Evolutionary conservation across 2,329 filamentous ascomycete species (phyloP).

Genomic region (Penicillium sp.): DNA sequence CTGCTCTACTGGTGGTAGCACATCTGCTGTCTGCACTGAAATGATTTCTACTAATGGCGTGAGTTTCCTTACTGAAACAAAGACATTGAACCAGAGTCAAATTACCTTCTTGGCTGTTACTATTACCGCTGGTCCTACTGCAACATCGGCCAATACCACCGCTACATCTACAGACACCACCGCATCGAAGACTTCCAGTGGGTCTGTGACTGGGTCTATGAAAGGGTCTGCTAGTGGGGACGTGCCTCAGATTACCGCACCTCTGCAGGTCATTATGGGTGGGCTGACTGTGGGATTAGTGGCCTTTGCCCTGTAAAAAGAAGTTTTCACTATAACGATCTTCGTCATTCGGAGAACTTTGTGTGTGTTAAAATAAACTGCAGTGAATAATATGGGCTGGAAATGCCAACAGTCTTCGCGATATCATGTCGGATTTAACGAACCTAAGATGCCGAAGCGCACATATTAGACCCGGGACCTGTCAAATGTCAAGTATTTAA

Average conservation of each 20-base stretch:
- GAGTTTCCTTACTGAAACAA: background rate
- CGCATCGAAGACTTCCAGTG: background rate
- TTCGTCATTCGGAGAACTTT: no score
- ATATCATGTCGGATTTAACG: background rate
- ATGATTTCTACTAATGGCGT: background rate
- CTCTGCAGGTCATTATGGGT: background rate
- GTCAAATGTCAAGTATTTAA: background rate
- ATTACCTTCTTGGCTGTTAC: slow-evolving; percentile 18
- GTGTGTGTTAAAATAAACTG: no score
- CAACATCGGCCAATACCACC: background rate
- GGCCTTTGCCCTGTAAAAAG: background rate
- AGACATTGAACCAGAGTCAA: background rate
- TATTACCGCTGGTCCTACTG: slow-evolving; percentile 16
- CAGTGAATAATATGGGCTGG: background rate
- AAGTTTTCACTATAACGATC: no score
- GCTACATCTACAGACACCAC: background rate
- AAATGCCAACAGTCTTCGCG: background rate
- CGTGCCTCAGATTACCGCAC: background rate
- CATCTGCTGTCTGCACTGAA: slow-evolving; percentile 16
- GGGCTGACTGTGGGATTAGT: background rate
- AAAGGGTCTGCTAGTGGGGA: background rate
- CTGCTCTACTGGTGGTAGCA: slow-evolving; percentile 20
- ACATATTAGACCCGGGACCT: background rate
- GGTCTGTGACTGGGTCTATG: background rate
- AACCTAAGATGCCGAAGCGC: background rate